Base-by-base conservation (phyloP, 139 green algal species). In the Tetradesmus lagerheimii region DNA sequence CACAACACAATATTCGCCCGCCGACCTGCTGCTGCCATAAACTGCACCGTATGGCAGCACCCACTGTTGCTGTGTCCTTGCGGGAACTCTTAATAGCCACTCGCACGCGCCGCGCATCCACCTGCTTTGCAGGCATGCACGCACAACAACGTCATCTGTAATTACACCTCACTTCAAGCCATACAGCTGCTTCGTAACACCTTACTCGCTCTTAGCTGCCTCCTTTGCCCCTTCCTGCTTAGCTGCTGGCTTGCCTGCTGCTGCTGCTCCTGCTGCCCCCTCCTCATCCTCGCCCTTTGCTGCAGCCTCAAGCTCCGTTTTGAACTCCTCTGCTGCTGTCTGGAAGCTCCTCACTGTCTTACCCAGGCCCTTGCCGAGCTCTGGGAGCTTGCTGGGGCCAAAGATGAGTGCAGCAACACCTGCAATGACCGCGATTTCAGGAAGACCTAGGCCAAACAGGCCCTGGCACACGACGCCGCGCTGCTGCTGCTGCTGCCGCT, bases 271-370 rank as follows among this genome's bases (percentile, higher is more conserved):
- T 47, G 34, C 85, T 25, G 71, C 53, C 39, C 25, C 80, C 27
- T 91, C 62, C 16, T 94, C 93, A 23, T 95, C 92, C 2, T 90
- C 83, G 45, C 83, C 90, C 29, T 89, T 71, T 74, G 89, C 91
- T 34, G 91, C 93, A 12, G 85, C 57, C 88, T 97, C 95, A 14
- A 97, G 91, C 90, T 97, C 95, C 1, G 91, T 93, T 43, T 96
- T 92, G 81, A 97, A 97, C 91, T 97, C 95, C 92, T 97, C 97
- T 27, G 96, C 96, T n/a, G 96, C 97, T 0, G 91, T 94, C 90
- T 99, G 97, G 90, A 99, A 99, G 91, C 92, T 96, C 94, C 99
- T 99, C 3, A 98, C 94, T 0, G 97, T 99, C 93, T 98, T 97
- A 23, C 97, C 97, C 0, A 99, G 93, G 20, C 92, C 94, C 92